phyloP scores from a whole-genome alignment of 2,329 filamentous ascomycete genomes.

The Colletotrichum magnum region DNA sequence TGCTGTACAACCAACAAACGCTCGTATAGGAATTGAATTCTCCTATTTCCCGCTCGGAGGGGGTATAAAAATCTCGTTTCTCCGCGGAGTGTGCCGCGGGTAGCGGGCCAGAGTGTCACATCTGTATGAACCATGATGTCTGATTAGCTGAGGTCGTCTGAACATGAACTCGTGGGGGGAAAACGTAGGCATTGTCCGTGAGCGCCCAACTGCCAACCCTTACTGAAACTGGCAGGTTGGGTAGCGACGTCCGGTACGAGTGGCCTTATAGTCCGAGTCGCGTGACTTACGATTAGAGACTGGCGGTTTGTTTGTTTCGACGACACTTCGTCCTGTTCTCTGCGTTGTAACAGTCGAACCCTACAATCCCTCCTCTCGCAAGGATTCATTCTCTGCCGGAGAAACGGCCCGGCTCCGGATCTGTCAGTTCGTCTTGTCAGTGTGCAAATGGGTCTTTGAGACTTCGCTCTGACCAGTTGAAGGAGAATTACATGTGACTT shows the following conservation, averaged over 20 bases:
- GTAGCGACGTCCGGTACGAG: not conserved
- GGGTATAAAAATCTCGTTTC: not conserved
- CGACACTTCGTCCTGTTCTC: not conserved
- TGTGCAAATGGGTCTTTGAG: no score
- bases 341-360: no score
- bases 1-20: not conserved
- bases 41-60: not conserved
- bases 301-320: not conserved
- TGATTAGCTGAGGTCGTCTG: not conserved
- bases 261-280: not conserved
- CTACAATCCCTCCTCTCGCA: no score
- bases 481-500: no score
- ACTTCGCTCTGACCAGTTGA: no score
- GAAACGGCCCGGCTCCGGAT: no score
- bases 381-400: no score
- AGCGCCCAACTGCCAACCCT: not conserved
- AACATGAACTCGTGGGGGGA: conserved; percentile 18
- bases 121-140: not conserved
- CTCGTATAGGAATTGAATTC: not conserved
- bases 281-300: not conserved
- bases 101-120: not conserved
- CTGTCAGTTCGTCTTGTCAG: no score
- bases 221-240: conserved; percentile 6
- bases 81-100: not conserved
- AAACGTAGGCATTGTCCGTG: not conserved